phyloP scores from a whole-genome alignment of 2,329 filamentous ascomycete genomes.

The Fusarium sp. region DNA sequence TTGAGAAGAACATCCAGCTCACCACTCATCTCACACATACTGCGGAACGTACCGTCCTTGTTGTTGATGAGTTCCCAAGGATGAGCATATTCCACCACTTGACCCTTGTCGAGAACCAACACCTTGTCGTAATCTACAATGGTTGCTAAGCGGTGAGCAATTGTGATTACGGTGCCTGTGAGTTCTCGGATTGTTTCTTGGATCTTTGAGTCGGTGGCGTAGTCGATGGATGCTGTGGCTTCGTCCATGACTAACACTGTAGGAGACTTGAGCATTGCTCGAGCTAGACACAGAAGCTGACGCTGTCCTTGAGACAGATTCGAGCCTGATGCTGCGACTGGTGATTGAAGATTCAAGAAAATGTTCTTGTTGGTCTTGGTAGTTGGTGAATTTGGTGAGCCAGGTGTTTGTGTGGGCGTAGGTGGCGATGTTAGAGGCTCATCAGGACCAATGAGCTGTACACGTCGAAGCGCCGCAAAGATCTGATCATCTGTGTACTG shows the following conservation, averaged over 20 bases:
- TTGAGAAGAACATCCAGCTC: conserved; percentile 64
- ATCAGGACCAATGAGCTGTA: conserved; percentile 82
- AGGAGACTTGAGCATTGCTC: conserved; percentile 90
- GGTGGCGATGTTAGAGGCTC: conserved; percentile 54
- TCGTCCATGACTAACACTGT: conserved; percentile 99
- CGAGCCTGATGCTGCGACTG: conserved; percentile 88
- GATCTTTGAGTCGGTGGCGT: conserved; percentile 94
- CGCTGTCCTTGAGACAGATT: conserved; percentile 97
- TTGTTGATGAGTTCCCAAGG: conserved; percentile 84
- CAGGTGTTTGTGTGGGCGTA: conserved; percentile 43
- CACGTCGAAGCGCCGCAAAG: conserved; percentile 85
- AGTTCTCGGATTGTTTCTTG: conserved; percentile 96
- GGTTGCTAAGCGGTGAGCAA: conserved; percentile 93
- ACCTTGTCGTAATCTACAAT: conserved; percentile 99
- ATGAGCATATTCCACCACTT: conserved; percentile 89
- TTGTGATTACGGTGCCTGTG: conserved; percentile 93
- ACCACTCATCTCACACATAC: conserved; percentile 75
- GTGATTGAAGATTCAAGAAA: conserved; percentile 86
- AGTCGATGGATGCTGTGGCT: conserved; percentile 97
- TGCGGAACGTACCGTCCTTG: conserved; percentile 71
- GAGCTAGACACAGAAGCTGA: conserved; percentile 91
- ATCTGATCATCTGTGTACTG: conserved; percentile 91
- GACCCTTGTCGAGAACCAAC: conserved; percentile 89
- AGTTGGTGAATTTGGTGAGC: conserved; percentile 48
- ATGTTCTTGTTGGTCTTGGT: conserved; percentile 87